These are phyloP conservation scores for Wilhelminamyces savonicus DNA, from an alignment of 805 yeast genomes.

Conservation along the genomic window DNA sequence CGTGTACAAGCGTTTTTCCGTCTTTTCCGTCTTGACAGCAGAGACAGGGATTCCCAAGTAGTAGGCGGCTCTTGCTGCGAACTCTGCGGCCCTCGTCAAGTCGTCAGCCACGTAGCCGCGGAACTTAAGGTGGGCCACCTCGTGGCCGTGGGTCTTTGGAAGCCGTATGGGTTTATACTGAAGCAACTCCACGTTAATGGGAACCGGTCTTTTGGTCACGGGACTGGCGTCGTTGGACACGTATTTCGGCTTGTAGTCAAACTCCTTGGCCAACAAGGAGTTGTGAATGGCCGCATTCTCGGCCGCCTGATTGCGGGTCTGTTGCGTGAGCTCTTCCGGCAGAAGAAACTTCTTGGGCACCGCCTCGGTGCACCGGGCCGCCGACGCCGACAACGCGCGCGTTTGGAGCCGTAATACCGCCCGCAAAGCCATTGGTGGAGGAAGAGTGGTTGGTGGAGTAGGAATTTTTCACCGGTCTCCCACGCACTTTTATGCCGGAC, in stretches of 20 bases:
- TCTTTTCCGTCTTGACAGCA: slow-evolving; percentile 63
- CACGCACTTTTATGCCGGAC: too few relatives aligned
- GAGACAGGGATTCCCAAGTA: slow-evolving; percentile 83
- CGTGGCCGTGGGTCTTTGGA: slow-evolving; percentile 60
- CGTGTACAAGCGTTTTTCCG: slow-evolving; percentile 83
- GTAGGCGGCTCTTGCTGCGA: slow-evolving; percentile 84
- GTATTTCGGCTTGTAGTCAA: slow-evolving; percentile 26
- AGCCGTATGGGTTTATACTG: slow-evolving; percentile 75
- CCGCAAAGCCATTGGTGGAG: too few relatives aligned
- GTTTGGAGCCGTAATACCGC: too few relatives aligned
- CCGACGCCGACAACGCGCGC: too few relatives aligned
- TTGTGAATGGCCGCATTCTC: slow-evolving; percentile 22
- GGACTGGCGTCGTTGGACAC: slow-evolving; percentile 17
- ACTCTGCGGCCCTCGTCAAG: slow-evolving; percentile 73
- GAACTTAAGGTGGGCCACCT: slow-evolving; percentile 71
- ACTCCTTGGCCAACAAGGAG: slow-evolving; percentile 19
- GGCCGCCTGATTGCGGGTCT: slow-evolving; percentile 16
- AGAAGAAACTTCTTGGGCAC: slow-evolving; percentile 12
- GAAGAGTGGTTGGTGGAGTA: too few relatives aligned
- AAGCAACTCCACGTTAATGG: slow-evolving; percentile 78
- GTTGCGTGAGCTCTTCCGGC: slow-evolving; percentile 28
- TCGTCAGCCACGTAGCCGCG: slow-evolving; percentile 67
- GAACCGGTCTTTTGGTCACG: slow-evolving; percentile 49
- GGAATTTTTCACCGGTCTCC: too few relatives aligned
- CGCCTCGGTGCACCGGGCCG: too few relatives aligned